Evolutionary conservation across 148 eudicot species (phyloP).

Genomic region (Diospyros lotus): DNA sequence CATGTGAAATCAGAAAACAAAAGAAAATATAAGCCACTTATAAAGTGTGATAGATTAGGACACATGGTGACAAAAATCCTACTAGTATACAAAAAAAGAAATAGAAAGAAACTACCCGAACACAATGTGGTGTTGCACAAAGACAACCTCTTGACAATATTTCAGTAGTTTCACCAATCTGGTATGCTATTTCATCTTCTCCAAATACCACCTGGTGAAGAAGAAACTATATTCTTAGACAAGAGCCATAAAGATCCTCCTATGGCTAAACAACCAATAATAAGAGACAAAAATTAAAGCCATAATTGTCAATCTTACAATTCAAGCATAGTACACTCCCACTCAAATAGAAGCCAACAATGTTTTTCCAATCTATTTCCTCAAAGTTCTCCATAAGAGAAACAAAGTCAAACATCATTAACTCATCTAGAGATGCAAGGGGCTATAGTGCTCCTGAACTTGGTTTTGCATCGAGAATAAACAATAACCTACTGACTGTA

Average conservation of each 20-base stretch:
- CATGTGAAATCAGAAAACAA: too few relatives aligned
- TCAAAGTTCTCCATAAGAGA: too few relatives aligned
- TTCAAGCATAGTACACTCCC: not conserved
- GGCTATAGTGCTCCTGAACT: too few relatives aligned
- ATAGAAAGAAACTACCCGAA: constrained; percentile 44
- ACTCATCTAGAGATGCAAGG: too few relatives aligned
- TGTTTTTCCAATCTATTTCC: too few relatives aligned
- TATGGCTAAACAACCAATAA: not conserved
- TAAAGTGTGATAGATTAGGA: not conserved
- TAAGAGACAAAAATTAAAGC: not conserved
- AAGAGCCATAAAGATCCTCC: not conserved
- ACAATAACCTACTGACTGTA: too few relatives aligned
- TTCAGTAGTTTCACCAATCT: constrained; percentile 92
- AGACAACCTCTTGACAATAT: constrained; percentile 90
- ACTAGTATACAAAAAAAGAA: not conserved
- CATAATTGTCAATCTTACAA: not conserved
- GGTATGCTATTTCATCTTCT: constrained; percentile 94
- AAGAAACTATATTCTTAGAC: not conserved
- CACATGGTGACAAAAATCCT: not conserved
- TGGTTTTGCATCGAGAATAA: too few relatives aligned
- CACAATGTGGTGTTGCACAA: constrained; percentile 97
- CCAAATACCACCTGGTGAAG: constrained; percentile 66
- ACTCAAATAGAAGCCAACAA: too few relatives aligned
- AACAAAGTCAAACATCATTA: too few relatives aligned
- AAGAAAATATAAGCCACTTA: too few relatives aligned